These are phyloP conservation scores for Lycium ferocissimum DNA, from an alignment of 257 asterid species.

Conservation along the genomic window DNA sequence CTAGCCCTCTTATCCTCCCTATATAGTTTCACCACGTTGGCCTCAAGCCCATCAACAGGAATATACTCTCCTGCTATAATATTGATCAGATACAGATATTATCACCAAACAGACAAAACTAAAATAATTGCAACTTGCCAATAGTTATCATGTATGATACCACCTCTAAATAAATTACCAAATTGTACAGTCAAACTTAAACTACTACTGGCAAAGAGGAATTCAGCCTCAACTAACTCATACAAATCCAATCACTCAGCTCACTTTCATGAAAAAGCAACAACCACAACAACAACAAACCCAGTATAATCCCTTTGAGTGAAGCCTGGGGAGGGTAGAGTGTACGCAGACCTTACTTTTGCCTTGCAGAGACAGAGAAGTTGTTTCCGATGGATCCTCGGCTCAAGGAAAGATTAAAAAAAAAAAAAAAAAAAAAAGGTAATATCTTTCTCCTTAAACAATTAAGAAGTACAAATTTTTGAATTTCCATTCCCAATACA, in stretches of 20 bases:
- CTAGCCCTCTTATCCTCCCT: conserved; percentile 63
- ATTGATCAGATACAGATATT: not conserved
- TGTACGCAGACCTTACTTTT: too few relatives aligned
- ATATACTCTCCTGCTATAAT: conserved; percentile 70
- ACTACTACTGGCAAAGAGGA: not conserved
- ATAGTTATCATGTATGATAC: too few relatives aligned
- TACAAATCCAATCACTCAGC: not conserved
- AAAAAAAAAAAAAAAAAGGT: too few relatives aligned
- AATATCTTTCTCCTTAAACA: not conserved
- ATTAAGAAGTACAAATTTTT: not conserved
- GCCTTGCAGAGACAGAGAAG: too few relatives aligned
- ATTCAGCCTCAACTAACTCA: conserved; percentile 4
- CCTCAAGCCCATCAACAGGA: conserved; percentile 63
- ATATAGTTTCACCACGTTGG: conserved; percentile 59
- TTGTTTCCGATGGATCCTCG: too few relatives aligned
- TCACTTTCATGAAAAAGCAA: not conserved
- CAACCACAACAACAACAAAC: too few relatives aligned
- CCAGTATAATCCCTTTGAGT: too few relatives aligned
- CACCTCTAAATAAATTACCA: not conserved
- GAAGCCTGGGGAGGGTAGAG: too few relatives aligned
- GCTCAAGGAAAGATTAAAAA: too few relatives aligned
- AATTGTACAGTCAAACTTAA: not conserved
- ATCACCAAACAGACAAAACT: not conserved
- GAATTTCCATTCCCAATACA: not conserved
- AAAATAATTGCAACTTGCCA: not conserved